These are phyloP conservation scores for Cicer cuneatum DNA, from an alignment of 306 rosid genomes.

Conservation along the genomic window DNA sequence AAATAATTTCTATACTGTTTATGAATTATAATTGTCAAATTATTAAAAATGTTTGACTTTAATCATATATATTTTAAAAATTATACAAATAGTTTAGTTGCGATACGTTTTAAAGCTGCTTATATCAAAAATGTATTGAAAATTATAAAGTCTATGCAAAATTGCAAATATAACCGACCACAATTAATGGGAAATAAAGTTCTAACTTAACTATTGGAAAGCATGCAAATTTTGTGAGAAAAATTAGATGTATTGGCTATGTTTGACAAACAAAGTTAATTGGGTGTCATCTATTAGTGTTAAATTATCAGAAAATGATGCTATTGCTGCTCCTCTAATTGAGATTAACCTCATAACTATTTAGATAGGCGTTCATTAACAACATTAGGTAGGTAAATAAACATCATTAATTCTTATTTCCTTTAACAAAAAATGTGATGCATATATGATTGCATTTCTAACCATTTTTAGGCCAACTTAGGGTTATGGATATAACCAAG, in stretches of 20 bases:
- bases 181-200: neutral
- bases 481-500: neutral
- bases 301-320: slow-evolving; percentile 23
- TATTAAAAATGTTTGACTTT: too few species aligned
- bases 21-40: too few species aligned
- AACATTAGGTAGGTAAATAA: slow-evolving; percentile 12
- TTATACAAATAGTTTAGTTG: too few species aligned
- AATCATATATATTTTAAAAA: too few species aligned
- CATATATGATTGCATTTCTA: neutral
- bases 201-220: neutral
- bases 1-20: too few species aligned
- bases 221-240: neutral
- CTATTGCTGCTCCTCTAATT: neutral
- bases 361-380: slow-evolving; percentile 2
- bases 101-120: too few species aligned
- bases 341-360: slow-evolving; percentile 6
- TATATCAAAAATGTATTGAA: too few species aligned
- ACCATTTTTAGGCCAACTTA: neutral
- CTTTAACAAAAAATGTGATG: neutral
- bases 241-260: neutral
- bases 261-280: slow-evolving; percentile 28
- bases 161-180: slow-evolving; percentile 25
- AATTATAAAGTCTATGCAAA: too few species aligned
- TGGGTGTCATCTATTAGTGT: neutral
- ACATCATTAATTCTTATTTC: slow-evolving; percentile 8